Evolutionary conservation across 2,329 filamentous ascomycete species (phyloP).

Genomic region (Magnaporthiopsis poae): DNA sequence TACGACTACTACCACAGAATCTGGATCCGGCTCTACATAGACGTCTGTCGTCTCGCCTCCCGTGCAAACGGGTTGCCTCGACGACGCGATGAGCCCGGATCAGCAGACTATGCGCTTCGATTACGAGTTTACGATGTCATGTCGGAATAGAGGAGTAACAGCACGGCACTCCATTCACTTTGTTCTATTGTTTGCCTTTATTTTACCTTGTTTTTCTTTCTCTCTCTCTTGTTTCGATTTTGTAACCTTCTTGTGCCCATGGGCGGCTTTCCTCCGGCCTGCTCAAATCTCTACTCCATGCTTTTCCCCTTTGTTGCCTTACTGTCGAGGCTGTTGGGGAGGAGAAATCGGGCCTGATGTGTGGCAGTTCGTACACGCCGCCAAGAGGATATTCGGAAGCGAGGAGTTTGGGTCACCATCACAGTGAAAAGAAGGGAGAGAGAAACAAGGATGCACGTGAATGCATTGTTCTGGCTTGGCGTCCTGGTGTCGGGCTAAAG

Average conservation of each 20-base stretch:
- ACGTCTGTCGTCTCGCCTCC: background rate
- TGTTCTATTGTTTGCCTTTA: background rate
- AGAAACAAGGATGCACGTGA: background rate
- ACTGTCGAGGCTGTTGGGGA: background rate
- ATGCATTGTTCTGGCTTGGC: background rate
- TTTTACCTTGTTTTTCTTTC: constrained; percentile 2
- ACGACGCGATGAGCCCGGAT: background rate
- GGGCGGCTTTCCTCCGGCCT: background rate
- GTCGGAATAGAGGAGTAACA: constrained; percentile 3
- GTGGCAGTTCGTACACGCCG: background rate
- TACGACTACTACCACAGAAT: background rate
- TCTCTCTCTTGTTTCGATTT: background rate
- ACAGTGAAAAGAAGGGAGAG: background rate
- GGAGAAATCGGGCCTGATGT: background rate
- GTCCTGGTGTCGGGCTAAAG: background rate
- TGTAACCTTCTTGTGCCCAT: background rate
- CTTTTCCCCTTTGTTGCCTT: background rate
- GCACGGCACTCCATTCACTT: background rate
- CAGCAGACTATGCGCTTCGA: background rate
- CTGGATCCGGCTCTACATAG: background rate
- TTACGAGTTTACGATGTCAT: constrained; percentile 8
- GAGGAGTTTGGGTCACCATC: background rate
- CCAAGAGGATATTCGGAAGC: background rate
- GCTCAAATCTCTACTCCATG: background rate
- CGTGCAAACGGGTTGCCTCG: no score